phyloP scores from a whole-genome alignment of 2,329 filamentous ascomycete species.

The Lasiodiplodia citricola region DNA sequence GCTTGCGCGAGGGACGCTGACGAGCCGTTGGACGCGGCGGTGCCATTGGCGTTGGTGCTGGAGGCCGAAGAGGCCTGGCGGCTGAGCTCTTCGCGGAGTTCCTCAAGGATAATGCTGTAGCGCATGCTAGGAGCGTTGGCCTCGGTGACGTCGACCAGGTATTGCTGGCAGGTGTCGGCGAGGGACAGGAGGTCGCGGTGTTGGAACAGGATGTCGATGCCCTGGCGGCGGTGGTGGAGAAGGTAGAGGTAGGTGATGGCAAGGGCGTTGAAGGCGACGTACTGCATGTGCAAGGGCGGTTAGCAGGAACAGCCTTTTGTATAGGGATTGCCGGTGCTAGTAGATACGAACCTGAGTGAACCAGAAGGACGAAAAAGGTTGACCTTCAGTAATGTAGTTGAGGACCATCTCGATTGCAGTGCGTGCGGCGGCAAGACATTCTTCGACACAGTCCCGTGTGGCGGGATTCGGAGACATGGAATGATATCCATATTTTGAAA shows the following conservation, averaged over 20 bases:
- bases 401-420: slow-evolving; percentile 43
- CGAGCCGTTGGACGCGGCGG: not conserved
- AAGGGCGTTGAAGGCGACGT: slow-evolving; percentile 56
- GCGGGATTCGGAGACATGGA: slow-evolving; percentile 47
- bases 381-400: slow-evolving; percentile 21
- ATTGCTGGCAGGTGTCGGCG: slow-evolving; percentile 52
- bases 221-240: slow-evolving; percentile 37
- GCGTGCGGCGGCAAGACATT: slow-evolving; percentile 39
- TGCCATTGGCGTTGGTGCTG: not conserved
- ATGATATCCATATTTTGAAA: not conserved
- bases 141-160: slow-evolving; percentile 49
- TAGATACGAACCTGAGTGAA: slow-evolving; percentile 43
- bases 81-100: slow-evolving; percentile 19
- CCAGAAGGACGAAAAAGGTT: slow-evolving; percentile 52
- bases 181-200: slow-evolving; percentile 42
- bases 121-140: slow-evolving; percentile 18
- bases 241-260: slow-evolving; percentile 55
- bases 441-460: slow-evolving; percentile 40
- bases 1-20: not conserved
- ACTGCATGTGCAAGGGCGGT: slow-evolving; percentile 36
- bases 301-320: not conserved
- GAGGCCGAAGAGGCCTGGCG: not conserved
- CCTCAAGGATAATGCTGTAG: slow-evolving; percentile 20
- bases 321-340: no score
- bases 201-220: slow-evolving; percentile 11